Evolutionary conservation across 2,329 filamentous ascomycete genomes (phyloP), one percentile per base, ranked within the genome.

Genomic region (Ophiosphaerella korrae): DNA sequence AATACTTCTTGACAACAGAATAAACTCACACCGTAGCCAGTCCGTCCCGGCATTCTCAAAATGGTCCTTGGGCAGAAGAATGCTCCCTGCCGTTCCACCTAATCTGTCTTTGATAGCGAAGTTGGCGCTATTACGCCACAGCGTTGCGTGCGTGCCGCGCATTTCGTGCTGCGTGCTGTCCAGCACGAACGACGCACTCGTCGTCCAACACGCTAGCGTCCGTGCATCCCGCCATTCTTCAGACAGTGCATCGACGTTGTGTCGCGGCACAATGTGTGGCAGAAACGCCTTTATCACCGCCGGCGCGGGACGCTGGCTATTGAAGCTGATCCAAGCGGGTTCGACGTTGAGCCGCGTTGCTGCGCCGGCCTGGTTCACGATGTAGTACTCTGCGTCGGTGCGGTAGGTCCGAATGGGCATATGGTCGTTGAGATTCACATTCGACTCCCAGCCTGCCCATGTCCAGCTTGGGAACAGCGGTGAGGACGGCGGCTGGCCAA

Each of bases 401-500:
- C 29, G 6, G 33, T 39, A 40, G 14, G 7, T 31, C 13, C 16
- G n/a, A 2, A 34, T 44, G 5, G 34, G n/a, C 35, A 53, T 45
- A 14, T 36, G 45, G 9, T 14, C 23, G 16, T 42, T 33, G 9
- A 45, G n/a, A 40, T 45, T 35, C 8, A 53, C 39, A 5, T 23
- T 31, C 3, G 45, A 43, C 7, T 45, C 37, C 46, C 46, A 53
- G 9, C 42, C 46, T 2, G 51, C 46, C 45, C 42, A 53, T 3
- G 32, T 46, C 51, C 51, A 53, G 37, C 46, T 53, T 3, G 51
- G 46, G 21, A 53, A 53, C n/a, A 47, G 37, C 5, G 29, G 38
- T 13, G 34, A 21, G 13, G 26, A 31, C 11, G 41, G 40, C 24
- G 16, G 42, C 9, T n/a, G n/a, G 9, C 21, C 45, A 6, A 5